These are phyloP conservation scores for Arachis hypogaea DNA, from an alignment of 306 rosid genomes.

Conservation along the genomic window DNA sequence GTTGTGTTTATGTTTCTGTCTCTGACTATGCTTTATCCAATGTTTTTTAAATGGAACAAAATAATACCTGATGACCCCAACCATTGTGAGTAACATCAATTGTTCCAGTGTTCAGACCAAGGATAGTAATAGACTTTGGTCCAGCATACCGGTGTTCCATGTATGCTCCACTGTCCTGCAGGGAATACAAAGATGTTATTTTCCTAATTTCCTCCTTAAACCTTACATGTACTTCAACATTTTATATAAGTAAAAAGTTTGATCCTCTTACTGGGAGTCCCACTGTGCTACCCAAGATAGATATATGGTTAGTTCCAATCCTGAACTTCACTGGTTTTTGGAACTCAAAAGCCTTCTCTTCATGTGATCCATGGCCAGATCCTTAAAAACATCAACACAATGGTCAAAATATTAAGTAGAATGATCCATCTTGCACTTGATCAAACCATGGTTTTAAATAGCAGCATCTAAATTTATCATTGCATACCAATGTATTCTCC, in stretches of 20 bases:
- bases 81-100: conserved; percentile 66
- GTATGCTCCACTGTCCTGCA: conserved; percentile 94
- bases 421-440: not conserved
- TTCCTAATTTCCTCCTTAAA: not conserved
- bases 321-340: conserved; percentile 43
- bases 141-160: conserved; percentile 94
- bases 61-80: conserved; percentile 82
- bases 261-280: conserved; percentile 86
- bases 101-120: conserved; percentile 80
- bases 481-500: conserved; percentile 79
- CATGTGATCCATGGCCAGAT: conserved; percentile 66
- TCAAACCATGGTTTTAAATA: not conserved
- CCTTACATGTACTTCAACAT: not conserved
- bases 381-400: conserved; percentile 56
- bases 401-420: not conserved
- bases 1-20: too few species aligned
- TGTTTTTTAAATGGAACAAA: too few species aligned
- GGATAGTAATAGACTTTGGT: conserved; percentile 61
- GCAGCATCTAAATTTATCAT: not conserved
- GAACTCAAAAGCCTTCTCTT: conserved; percentile 61
- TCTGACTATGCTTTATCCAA: too few species aligned
- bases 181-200: conserved; percentile 1
- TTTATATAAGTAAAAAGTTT: conserved; percentile 25
- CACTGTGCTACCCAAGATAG: conserved; percentile 58
- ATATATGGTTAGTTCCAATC: conserved; percentile 61